These are phyloP conservation scores for Trypanosomatidae sp. DNA, from an alignment of 208 protist genomes.

Conservation along the genomic window DNA sequence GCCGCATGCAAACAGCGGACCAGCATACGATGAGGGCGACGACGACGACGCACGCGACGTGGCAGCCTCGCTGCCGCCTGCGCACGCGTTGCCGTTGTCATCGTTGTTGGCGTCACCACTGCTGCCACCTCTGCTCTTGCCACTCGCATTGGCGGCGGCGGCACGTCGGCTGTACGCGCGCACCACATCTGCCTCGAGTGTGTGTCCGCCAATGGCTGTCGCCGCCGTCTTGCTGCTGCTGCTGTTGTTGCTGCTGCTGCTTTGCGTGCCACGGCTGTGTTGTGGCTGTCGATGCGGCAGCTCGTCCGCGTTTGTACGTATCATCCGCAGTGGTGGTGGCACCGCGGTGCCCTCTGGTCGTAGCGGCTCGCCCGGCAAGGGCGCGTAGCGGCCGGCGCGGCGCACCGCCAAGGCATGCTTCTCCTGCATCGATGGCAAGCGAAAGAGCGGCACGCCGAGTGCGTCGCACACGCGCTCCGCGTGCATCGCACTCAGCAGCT, in stretches of 20 bases:
- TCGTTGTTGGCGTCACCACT: no score
- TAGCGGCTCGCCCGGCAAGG: slow-evolving; percentile 49
- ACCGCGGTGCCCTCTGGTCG: slow-evolving; percentile 33
- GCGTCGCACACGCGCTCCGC: slow-evolving; percentile 62
- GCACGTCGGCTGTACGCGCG: no score
- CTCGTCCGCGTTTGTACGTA: slow-evolving; percentile 3
- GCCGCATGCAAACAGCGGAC: no score
- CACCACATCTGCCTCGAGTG: no score
- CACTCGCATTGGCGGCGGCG: no score
- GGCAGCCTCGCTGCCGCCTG: no score
- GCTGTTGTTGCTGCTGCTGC: neutral
- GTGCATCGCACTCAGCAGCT: slow-evolving; percentile 76
- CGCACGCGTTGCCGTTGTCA: no score
- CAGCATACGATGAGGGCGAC: no score
- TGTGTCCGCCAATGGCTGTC: no score
- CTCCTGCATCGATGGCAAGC: slow-evolving; percentile 69
- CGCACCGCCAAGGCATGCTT: slow-evolving; percentile 66
- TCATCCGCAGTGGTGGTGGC: slow-evolving; percentile 56
- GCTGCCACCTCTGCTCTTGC: no score
- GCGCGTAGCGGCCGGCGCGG: slow-evolving; percentile 53
- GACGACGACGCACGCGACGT: no score
- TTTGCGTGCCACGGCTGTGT: neutral
- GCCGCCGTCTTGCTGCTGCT: neutral
- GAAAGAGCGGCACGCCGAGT: slow-evolving; percentile 78
- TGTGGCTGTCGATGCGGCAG: neutral